Conservation (phyloP, 163 green algal species). For the Chlamydomonas reinhardtii region DNA sequence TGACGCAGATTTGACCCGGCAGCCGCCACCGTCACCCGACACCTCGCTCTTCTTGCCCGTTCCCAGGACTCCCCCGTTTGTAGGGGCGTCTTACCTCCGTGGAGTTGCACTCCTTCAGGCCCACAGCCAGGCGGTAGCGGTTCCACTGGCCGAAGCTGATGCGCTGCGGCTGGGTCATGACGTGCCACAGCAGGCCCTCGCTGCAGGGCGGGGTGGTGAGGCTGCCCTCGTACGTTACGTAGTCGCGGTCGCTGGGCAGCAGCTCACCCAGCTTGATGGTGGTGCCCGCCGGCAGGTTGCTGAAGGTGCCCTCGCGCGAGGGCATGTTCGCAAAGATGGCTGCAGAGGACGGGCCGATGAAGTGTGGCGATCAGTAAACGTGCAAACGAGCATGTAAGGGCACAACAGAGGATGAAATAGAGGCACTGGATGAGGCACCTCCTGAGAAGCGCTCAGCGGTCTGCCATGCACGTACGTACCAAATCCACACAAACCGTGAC, state of each 20-base stretch:
- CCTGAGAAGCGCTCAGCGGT: too few species aligned
- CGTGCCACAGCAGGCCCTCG: conserved; percentile 61
- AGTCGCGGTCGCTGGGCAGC: conserved; percentile 22
- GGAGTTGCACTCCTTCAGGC: conserved; percentile 18
- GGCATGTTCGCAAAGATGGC: background rate
- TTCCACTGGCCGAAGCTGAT: conserved; percentile 38
- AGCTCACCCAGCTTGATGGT: conserved; percentile 6
- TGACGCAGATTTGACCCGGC: background rate
- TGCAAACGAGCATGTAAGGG: background rate
- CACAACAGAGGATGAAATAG: background rate
- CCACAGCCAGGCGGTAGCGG: conserved; percentile 27
- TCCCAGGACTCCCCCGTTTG: too few species aligned
- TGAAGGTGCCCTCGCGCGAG: background rate
- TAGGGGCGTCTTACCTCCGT: background rate
- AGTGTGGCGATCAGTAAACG: too few species aligned
- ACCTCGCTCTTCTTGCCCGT: too few species aligned
- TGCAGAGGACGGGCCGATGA: too few species aligned
- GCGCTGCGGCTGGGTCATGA: conserved; percentile 1
- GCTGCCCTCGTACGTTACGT: conserved; percentile 49
- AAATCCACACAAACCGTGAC: too few species aligned
- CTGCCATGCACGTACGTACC: too few species aligned
- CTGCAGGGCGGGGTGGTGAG: conserved; percentile 59
- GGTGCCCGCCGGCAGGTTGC: background rate
- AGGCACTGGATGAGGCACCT: too few species aligned
- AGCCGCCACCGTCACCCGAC: too few species aligned